Evolutionary conservation across 75 land plant species (phyloP), one percentile per base, ranked within the genome.

Genomic region (Pinus taeda): DNA sequence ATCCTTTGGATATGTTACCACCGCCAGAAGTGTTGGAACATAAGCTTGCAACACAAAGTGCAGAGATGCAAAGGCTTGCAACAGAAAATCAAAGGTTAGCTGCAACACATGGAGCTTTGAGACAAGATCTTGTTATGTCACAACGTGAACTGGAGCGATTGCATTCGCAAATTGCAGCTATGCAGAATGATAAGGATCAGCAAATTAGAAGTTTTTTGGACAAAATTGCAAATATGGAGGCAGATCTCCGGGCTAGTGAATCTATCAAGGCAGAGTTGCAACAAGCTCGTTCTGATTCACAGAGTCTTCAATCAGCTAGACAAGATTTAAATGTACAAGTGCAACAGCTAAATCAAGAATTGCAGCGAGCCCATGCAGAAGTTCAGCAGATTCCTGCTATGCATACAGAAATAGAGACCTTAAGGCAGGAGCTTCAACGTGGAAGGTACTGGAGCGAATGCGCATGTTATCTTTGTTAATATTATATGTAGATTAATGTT

Each of bases 41-140:
- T 21, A 91, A 92, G 53, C 72, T 90, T 30, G 78, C 85, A 62
- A 66, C 72, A 55, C 98, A 92, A 80, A 88, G 67, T 67, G 81
- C 84, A n/a, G 98, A 95, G 57, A 85, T 89, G 61, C 88, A 95
- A 37, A 81, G 79, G 66, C 87, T 95, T 74, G 78, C 78, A 11
- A 73, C 80, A 42, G 98, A 90, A 20, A 95, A 95, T 77, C 91
- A 86, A 62, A 85, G 88, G 72, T 80, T 95, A 76, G 95, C 90
- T 12, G 80, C 90, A 62, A 80, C 85, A 14, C 91, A 95, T 84
- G 83, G 83, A 8, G 75, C 91, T 59, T 74, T 95, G 69, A 83
- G 95, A 81, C 90, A 88, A 77, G 93, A 95, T 14, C 85, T 92
- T 14, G 78, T 85, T 71, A 88, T 76, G 37, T 80, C 85, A 17